Evolutionary conservation across 2,329 filamentous ascomycete genomes (phyloP), one percentile per base, ranked within the genome.

Genomic region (Aspergillus persii): DNA sequence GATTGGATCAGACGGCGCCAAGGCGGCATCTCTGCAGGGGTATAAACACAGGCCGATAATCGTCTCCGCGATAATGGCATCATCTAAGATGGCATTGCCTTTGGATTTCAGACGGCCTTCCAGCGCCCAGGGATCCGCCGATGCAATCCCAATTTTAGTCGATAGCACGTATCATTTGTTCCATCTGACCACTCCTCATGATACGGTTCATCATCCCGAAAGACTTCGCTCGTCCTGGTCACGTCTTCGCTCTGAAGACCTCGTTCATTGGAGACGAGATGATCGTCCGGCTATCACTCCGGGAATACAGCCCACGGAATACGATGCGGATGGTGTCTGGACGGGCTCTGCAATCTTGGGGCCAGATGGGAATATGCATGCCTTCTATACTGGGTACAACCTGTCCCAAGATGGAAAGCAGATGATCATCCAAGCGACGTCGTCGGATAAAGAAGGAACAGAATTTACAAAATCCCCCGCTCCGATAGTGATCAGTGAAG

Each of bases 141-240:
- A 55, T 18, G 53, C 29, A n/a, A 55, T 50, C 3, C 41, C 53
- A 0, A 55, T 49, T 46, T 26, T 55, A 8, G 30, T 55, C 23
- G 18, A 36, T 33, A 29, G 18, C 4, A 49, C 44, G 9, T 55
- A 55, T n/a, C 53, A 55, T 39, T 29, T 55, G 4, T 49, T 50
- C 6, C 44, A 55, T 39, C 29, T 55, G 9, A 39, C 44, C 2
- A 39, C 53, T 3, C 44, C 53, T 2, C 29, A 27, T 49, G 27
- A 50, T 29, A 47, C 53, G 23, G 9, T 55, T 41, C 53, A 55
- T 39, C 53, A 50, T 29, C 53, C 41, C 12, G 53, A 55, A 9
- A 49, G 53, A 18, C 53, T 26, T 55, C 30, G 30, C n/a, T 55
- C 41, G 3, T 55, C 33, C 23, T 49, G 41, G 44, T 55, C 53